Conservation (phyloP, 106 monocot genomes). For the Amphibolis antarctica region DNA sequence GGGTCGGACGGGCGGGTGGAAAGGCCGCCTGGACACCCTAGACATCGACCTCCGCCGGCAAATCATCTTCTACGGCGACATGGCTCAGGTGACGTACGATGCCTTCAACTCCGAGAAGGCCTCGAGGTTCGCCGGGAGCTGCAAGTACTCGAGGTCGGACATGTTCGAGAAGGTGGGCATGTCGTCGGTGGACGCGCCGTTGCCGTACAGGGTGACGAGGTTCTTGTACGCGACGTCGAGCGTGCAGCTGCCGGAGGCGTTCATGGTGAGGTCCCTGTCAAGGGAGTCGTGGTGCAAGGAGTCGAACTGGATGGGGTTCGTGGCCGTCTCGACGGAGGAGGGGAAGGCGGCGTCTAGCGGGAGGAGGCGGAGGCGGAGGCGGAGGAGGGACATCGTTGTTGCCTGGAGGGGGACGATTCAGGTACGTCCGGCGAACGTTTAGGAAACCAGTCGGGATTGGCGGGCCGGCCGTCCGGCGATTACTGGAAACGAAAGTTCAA, state of each 20-base stretch:
- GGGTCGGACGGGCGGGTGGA: constrained; percentile 49
- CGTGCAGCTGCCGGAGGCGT: constrained; percentile 39
- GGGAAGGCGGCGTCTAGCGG: constrained; percentile 6
- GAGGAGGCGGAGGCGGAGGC: constrained; percentile 4
- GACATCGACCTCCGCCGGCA: constrained; percentile 57
- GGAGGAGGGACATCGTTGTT: constrained; percentile 18
- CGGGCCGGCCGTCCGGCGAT: too few relatives aligned
- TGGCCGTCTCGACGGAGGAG: constrained; percentile 17
- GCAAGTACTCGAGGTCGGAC: constrained; percentile 27
- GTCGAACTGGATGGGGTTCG: constrained; percentile 19
- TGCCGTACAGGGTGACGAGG: constrained; percentile 52
- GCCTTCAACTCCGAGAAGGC: constrained; percentile 50
- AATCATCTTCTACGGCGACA: constrained; percentile 61
- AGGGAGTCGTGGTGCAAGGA: constrained; percentile 23
- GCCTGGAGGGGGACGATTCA: constrained; percentile 22
- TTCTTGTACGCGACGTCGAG: constrained; percentile 77
- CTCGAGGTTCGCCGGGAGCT: constrained; percentile 46
- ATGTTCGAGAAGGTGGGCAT: constrained; percentile 44
- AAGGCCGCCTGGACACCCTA: constrained; percentile 61
- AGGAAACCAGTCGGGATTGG: too few relatives aligned
- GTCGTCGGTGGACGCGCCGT: constrained; percentile 3
- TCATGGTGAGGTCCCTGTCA: constrained; percentile 50
- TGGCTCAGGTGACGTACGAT: constrained; percentile 62
- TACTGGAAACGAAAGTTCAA: too few relatives aligned
- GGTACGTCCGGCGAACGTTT: not conserved